A percentile compares a stretch with the other conserved stretches of the same genome.
Evolutionary conservation across 176 grass and related monocot species (phyloP).

Genomic region (Oropetium thomaeum): DNA sequence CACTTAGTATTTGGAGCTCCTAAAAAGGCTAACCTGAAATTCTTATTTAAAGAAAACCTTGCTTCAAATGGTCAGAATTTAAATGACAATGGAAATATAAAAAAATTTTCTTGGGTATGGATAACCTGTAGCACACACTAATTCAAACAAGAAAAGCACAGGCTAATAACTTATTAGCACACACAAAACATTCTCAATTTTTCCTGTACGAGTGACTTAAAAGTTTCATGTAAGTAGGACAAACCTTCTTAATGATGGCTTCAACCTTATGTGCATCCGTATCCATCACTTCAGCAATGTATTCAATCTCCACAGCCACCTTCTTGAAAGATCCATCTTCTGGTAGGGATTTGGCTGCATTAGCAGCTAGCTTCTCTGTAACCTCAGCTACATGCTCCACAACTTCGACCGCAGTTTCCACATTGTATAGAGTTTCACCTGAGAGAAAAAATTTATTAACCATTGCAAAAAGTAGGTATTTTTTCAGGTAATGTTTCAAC

Average conservation of each 20-base stretch:
- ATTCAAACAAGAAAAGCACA: not conserved
- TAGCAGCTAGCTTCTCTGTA: conserved; percentile 56
- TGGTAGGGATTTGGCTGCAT: conserved; percentile 48
- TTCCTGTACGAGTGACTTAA: not conserved
- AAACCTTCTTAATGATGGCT: conserved; percentile 68
- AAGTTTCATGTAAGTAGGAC: not conserved
- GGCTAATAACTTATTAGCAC: not conserved
- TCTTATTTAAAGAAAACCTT: not conserved
- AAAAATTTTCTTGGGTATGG: not conserved
- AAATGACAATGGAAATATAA: not conserved
- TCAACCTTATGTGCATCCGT: conserved; percentile 72
- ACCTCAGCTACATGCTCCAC: conserved; percentile 66
- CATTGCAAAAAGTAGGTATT: not conserved
- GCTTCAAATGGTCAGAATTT: conserved; percentile 5
- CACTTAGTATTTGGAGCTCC: not conserved
- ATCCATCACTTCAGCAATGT: conserved; percentile 67
- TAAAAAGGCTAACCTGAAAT: conserved; percentile 14
- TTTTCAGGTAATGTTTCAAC: no score
- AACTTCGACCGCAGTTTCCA: conserved; percentile 48
- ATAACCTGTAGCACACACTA: not conserved
- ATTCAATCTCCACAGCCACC: conserved; percentile 47
- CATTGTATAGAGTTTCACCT: conserved; percentile 51
- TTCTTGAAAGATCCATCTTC: conserved; percentile 41
- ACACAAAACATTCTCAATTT: not conserved
- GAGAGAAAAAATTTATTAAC: conserved; percentile 21